These are phyloP conservation scores for Orbilia quercus DNA, from an alignment of 2,329 filamentous ascomycete species.

Conservation along the genomic window DNA sequence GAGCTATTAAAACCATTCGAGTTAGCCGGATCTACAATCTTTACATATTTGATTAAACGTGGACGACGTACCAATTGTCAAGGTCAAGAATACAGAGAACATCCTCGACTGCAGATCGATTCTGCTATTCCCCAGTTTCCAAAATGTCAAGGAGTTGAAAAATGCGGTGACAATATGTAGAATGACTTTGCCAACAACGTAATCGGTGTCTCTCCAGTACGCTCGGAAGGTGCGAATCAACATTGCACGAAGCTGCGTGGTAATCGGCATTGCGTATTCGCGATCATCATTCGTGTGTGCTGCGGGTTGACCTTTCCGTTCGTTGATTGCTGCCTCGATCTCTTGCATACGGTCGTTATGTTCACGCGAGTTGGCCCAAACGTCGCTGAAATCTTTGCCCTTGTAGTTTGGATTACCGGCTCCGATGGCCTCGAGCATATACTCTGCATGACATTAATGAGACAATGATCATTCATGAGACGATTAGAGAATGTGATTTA, in stretches of 20 bases:
- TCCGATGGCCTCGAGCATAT: conserved; percentile 71
- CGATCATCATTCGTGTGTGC: conserved; percentile 67
- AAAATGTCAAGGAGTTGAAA: conserved; percentile 79
- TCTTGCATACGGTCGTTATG: conserved; percentile 66
- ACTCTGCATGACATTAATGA: conserved; percentile 64
- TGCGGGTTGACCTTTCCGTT: conserved; percentile 64
- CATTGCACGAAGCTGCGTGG: conserved; percentile 68
- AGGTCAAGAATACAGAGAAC: conserved; percentile 80
- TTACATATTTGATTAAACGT: conserved; percentile 69
- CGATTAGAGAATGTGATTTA: neutral
- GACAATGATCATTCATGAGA: conserved; percentile 63
- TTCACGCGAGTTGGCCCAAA: conserved; percentile 70
- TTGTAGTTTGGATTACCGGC: conserved; percentile 72
- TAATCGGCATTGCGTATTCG: conserved; percentile 73
- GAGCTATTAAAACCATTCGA: conserved; percentile 66
- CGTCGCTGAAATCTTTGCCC: conserved; percentile 72
- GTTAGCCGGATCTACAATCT: conserved; percentile 78
- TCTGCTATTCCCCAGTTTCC: conserved; percentile 69
- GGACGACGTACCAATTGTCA: conserved; percentile 72
- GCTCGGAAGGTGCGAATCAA: conserved; percentile 71
- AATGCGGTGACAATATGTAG: conserved; percentile 73
- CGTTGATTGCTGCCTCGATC: conserved; percentile 68
- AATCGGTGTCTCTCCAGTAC: conserved; percentile 75
- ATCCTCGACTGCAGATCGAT: conserved; percentile 77
- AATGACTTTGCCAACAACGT: conserved; percentile 72